Base-by-base conservation (phyloP, 176 grass and related monocot genomes). In the Echinochloa phyllopogon region DNA sequence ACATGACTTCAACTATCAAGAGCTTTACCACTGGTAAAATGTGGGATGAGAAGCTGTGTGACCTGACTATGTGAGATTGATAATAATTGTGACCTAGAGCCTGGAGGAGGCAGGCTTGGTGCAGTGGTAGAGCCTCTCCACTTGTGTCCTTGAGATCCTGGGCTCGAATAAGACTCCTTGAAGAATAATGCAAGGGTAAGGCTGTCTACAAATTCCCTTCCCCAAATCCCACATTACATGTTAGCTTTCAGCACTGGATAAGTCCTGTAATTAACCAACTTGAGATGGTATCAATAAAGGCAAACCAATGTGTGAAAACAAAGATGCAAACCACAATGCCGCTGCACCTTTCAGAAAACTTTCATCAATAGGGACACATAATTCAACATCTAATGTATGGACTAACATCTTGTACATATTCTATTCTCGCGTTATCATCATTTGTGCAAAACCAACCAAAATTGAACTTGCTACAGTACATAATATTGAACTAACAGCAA, bases 211-310 rank as follows among this genome's bases (percentile, higher is more conserved):
- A 72, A 24, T 24, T 48, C 69, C n/a, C 43, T 48, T 70, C 67
- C 41, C 40, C 67, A 72, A 47, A 15, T 12, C 42, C 23, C 23
- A 62, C 5, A 27, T 5, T 62, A 5, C n/a, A 24, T 70, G n/a
- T 0, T 12, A 45, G 68, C 21, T 71, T 45, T 45, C 21, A 71
- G 25, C 68, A 71, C 41, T 72, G 44, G 6, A 6, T 8, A 72
- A 29, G 43, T 80, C 66, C 27, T 80, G 40, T n/a, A 80, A 13
- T 68, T 80, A 74, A 64, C 29, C 60, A 80, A 70, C 50, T 57
- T 43, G 80, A 67, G 49, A 84, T 89, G 60, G 17, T 59, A 80
- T 61, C 60, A 74, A 66, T 40, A 82, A 69, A 75, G 33, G 47
- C 24, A 41, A 27, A 81, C 13, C 21, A 24, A 76, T 58, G 49